Percentiles rank a stretch among this genome's conserved stretches.
Conservation (phyloP, 371 early-diverging fungal genomes). For the Chytridium lagenaria region DNA sequence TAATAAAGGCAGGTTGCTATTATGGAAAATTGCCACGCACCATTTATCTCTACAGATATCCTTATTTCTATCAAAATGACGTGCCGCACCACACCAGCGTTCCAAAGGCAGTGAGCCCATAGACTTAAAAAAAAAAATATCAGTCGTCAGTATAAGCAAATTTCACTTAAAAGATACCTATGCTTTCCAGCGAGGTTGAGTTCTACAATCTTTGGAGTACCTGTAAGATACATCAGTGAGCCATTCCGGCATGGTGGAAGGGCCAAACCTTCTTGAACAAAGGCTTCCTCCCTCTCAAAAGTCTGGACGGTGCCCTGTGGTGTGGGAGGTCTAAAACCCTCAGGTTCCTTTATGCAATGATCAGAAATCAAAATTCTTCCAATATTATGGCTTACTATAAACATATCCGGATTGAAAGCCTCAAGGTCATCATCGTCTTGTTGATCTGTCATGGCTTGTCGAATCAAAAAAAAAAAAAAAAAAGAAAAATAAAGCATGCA, state of each 20-base stretch:
- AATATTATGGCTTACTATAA: neutral
- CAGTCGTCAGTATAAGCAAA: neutral
- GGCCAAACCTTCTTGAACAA: constrained; percentile 21
- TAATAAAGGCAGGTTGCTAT: no score
- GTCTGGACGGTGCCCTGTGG: constrained; percentile 18
- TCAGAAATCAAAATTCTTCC: neutral
- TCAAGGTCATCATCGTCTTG: neutral
- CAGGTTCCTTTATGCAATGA: constrained; percentile 20
- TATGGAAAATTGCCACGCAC: no score
- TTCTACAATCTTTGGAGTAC: constrained; percentile 13
- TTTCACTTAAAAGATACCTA: constrained; percentile 19
- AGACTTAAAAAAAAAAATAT: constrained; percentile 48
- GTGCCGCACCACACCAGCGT: constrained; percentile 84
- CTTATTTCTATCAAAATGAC: constrained; percentile 73
- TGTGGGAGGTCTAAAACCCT: constrained; percentile 30
- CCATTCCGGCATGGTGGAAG: neutral
- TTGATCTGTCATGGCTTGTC: neutral
- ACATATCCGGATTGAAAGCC: neutral
- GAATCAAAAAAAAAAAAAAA: neutral
- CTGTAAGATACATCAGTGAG: neutral
- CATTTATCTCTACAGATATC: constrained; percentile 63
- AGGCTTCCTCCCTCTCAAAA: constrained; percentile 5
- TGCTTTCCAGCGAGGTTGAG: constrained; percentile 31
- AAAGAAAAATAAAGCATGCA: neutral
- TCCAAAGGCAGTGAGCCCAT: constrained; percentile 93